Percentiles rank a stretch among this genome's conserved stretches.
phyloP scores from a whole-genome alignment of 352 stramenopile genomes.

The Globisporangium mamillatum region DNA sequence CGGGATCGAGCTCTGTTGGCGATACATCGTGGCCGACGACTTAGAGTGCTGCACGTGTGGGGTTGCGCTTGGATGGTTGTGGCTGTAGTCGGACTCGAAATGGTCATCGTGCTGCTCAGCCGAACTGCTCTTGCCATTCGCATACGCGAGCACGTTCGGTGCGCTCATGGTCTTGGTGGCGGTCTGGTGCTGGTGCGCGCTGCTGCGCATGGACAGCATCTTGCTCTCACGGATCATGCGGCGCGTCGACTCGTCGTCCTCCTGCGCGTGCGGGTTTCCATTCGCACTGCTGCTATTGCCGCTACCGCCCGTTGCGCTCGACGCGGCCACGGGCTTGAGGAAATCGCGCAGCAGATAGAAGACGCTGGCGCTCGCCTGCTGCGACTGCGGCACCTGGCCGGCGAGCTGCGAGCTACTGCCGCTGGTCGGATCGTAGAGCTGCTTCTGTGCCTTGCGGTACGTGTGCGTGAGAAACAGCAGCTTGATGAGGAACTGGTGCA shows the following conservation, averaged over 20 bases:
- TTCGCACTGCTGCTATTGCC: not conserved
- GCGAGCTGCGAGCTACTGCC: constrained; percentile 20
- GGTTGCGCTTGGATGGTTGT: not conserved
- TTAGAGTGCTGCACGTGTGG: not conserved
- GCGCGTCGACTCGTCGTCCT: constrained; percentile 30
- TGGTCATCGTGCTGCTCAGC: not conserved
- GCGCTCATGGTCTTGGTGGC: constrained; percentile 15
- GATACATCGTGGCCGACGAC: constrained; percentile 2
- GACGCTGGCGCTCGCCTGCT: constrained; percentile 54
- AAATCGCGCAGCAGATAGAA: constrained; percentile 75
- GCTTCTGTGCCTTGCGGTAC: constrained; percentile 73
- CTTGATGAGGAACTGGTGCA: constrained; percentile 75
- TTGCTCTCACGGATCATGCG: constrained; percentile 68
- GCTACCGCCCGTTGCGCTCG: not conserved
- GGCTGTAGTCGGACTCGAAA: not conserved
- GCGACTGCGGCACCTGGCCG: constrained; percentile 31
- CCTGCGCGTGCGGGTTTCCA: constrained; percentile 7
- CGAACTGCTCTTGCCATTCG: not conserved
- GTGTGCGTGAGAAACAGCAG: constrained; percentile 69
- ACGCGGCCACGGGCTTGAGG: constrained; percentile 40
- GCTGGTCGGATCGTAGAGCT: constrained; percentile 35
- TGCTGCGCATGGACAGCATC: constrained; percentile 55
- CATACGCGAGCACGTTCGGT: constrained; percentile 9
- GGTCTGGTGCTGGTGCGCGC: constrained; percentile 7
- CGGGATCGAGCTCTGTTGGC: constrained; percentile 16